A percentile compares a stretch with the other conserved stretches of the same genome.
phyloP scores from a whole-genome alignment of 108 stramenopile genomes.

The Nitzschia sp. region DNA sequence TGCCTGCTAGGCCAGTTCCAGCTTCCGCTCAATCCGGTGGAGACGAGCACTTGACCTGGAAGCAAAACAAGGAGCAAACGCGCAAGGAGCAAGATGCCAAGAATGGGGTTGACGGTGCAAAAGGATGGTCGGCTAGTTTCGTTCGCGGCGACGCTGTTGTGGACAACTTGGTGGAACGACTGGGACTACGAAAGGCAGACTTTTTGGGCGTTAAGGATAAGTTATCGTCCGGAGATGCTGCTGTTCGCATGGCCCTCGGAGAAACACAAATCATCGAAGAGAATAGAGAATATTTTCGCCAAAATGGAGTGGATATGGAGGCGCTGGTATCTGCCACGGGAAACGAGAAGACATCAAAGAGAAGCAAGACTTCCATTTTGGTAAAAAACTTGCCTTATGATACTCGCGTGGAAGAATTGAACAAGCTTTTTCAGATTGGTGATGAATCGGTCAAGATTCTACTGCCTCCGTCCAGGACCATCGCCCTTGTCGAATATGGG shows the following conservation, averaged over 20 bases:
- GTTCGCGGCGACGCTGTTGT: constrained; percentile 96
- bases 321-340: constrained; percentile 64
- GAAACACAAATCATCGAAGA: constrained; percentile 96
- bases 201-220: constrained; percentile 92
- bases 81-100: constrained; percentile 81
- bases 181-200: constrained; percentile 89
- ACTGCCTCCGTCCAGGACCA: constrained; percentile 85
- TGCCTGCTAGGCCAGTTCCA: constrained; percentile 71
- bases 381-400: constrained; percentile 97
- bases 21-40: constrained; percentile 3
- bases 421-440: constrained; percentile 85
- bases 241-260: constrained; percentile 93
- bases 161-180: constrained; percentile 86
- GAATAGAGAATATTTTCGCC: constrained; percentile 86
- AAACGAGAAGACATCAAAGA: constrained; percentile 30
- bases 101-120: constrained; percentile 31
- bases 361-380: constrained; percentile 86
- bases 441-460: constrained; percentile 64
- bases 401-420: constrained; percentile 82
- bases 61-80: constrained; percentile 85
- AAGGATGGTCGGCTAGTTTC: constrained; percentile 94
- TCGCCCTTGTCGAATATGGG: constrained; percentile 92
- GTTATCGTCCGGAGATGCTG: constrained; percentile 80
- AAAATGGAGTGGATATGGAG: constrained; percentile 90
- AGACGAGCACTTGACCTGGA: constrained; percentile 66